Percentiles rank a stretch among this genome's conserved stretches.
These are phyloP conservation scores for Davidsoniella virescens DNA, from an alignment of 2,329 filamentous ascomycete genomes.

Conservation along the genomic window DNA sequence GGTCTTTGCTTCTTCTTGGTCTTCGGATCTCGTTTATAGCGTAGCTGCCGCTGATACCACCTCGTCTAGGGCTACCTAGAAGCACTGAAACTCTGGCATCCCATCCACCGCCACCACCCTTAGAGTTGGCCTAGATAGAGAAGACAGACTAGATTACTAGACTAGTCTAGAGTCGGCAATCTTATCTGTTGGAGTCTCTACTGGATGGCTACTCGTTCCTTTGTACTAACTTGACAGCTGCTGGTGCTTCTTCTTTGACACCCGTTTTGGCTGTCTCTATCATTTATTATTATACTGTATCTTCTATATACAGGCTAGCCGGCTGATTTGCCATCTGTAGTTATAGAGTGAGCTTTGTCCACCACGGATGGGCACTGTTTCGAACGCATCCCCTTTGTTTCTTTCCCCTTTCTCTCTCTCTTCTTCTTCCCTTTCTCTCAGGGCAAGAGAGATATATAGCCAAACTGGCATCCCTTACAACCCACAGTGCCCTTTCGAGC, in stretches of 20 bases:
- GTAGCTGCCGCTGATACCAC: background rate
- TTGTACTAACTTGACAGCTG: background rate
- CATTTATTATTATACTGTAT: background rate
- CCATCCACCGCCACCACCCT: background rate
- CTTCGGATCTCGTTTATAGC: background rate
- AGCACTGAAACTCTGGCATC: background rate
- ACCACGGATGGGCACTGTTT: background rate
- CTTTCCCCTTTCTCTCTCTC: background rate
- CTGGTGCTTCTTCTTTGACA: background rate
- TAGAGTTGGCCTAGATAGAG: too few relatives aligned
- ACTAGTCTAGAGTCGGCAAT: too few relatives aligned
- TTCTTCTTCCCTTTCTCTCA: background rate
- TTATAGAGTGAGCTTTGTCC: too few relatives aligned
- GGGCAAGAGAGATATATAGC: background rate
- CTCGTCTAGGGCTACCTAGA: background rate
- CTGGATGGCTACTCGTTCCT: background rate
- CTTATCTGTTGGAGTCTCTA: too few relatives aligned
- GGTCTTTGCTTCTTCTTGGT: background rate
- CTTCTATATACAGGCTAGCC: background rate
- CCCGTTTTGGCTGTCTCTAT: background rate
- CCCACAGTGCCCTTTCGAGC: background rate
- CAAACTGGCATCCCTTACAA: constrained; percentile 1
- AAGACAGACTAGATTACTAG: too few relatives aligned
- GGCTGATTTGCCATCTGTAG: too few relatives aligned
- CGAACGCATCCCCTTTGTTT: background rate